Base-by-base conservation (phyloP, 2,329 filamentous ascomycete species). In the Calycina marina region DNA sequence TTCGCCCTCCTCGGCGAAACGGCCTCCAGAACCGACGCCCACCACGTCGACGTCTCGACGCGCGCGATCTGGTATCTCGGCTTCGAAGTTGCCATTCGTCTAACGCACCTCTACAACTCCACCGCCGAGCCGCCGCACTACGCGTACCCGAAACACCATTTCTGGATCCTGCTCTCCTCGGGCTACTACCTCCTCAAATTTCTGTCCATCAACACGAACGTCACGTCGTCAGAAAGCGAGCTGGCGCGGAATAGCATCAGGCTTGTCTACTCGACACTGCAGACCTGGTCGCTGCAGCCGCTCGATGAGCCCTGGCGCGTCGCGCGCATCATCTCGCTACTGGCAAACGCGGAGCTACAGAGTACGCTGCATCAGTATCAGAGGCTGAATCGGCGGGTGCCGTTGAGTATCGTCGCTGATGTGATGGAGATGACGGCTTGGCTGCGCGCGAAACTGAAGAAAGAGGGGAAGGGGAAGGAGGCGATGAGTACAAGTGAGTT, bases 161-260 rank as follows among this genome's bases (percentile, higher is more conserved):
- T 32, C 20, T 32, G 30, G 30, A 32, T 25, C 14, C 30, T 32
- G 11, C 14, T 32, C 11, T 14, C 16, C 10, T 25, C 18, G 11
- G 30, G 30, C 14, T 32, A 25, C 18, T 32, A 32, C 22, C 30
- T 32, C 8, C 30, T 32, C 14, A 32, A 32, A 17, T 32, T 32
- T 22, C 30, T 32, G 11, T 22, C 30, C 13, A 18, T 32, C 10
- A 32, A 24, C n/a, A 14, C 18, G 4, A 13, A 20, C 13, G 30
- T 32, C 13, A n/a, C 30, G 8, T 13, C 20, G n/a, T n/a, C 18
- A 16, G 30, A 32, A 14, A n/a, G 16, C 12, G 30, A 32, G 20
- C 18, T 25, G 5, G 30, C 30, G 18, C n/a, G 30, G 10, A 32
- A 32, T 12, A 24, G 30, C 12, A 32, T 32, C 14, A 16, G 30